These are phyloP conservation scores for Talaromyces thailandensis DNA, from an alignment of 495 filamentous ascomycete species.

Conservation along the genomic window DNA sequence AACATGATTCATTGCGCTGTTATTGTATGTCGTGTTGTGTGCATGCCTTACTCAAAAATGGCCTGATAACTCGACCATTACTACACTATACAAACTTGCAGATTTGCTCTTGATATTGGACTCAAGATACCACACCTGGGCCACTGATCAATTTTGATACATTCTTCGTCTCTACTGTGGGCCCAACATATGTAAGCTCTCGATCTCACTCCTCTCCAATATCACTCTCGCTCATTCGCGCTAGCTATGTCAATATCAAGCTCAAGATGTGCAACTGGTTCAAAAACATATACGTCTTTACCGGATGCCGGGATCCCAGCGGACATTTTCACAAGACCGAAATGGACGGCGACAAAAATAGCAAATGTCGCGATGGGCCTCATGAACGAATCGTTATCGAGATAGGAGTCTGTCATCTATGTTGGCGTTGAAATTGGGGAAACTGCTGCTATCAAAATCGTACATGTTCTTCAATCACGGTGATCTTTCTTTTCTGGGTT, in stretches of 20 bases:
- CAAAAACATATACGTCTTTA: constrained; percentile 72
- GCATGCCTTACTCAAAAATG: not conserved
- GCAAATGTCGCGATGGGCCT: constrained; percentile 53
- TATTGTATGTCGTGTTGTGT: not conserved
- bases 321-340: constrained; percentile 60
- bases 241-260: constrained; percentile 1
- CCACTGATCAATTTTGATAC: not conserved
- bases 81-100: not conserved
- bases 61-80: not conserved
- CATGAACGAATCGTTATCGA: constrained; percentile 68
- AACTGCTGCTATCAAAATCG: not conserved
- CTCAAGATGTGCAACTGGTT: constrained; percentile 66
- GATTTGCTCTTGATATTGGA: not conserved
- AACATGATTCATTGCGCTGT: not conserved
- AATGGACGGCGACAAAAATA: constrained; percentile 51
- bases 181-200: not conserved
- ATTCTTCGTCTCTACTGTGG: not conserved
- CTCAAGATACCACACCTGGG: not conserved
- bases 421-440: constrained; percentile 23
- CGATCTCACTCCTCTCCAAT: not conserved
- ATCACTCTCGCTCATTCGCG: not conserved
- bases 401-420: constrained; percentile 57
- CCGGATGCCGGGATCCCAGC: constrained; percentile 54
- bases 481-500: not conserved
- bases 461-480: not conserved